A percentile compares a stretch with the other conserved stretches of the same genome.
phyloP scores from a whole-genome alignment of 2,329 filamentous ascomycete species.

The Fonsecaea pugnacius region DNA sequence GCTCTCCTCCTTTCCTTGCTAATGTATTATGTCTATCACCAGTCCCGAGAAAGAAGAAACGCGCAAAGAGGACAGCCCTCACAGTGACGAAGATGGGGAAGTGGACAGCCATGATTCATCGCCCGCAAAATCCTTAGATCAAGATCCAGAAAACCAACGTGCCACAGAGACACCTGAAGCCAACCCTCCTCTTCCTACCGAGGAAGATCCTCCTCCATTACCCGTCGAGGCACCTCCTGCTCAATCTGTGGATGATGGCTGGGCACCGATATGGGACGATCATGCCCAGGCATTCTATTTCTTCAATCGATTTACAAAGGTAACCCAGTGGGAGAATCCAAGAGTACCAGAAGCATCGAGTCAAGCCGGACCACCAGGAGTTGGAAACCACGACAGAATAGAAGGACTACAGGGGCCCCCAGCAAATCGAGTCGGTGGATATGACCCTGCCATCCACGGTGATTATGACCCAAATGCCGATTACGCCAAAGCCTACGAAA shows the following conservation, averaged over 20 bases:
- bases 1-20: slow-evolving; percentile 35
- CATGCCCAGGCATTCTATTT: slow-evolving; percentile 75
- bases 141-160: slow-evolving; percentile 14
- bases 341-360: slow-evolving; percentile 62
- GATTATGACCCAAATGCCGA: slow-evolving; percentile 96
- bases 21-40: slow-evolving; percentile 36
- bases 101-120: slow-evolving; percentile 26
- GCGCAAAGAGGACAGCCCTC: slow-evolving; percentile 17
- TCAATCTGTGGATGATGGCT: slow-evolving; percentile 65
- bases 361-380: slow-evolving; percentile 37
- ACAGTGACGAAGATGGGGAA: slow-evolving; percentile 23
- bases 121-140: slow-evolving; percentile 13
- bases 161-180: background rate
- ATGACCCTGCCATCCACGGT: slow-evolving; percentile 95
- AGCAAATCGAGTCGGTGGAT: slow-evolving; percentile 63
- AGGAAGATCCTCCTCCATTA: slow-evolving; percentile 53
- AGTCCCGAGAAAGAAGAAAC: slow-evolving; percentile 33
- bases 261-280: slow-evolving; percentile 79
- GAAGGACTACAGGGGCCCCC: slow-evolving; percentile 45
- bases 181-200: slow-evolving; percentile 48
- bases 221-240: slow-evolving; percentile 59
- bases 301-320: slow-evolving; percentile 76
- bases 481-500: slow-evolving; percentile 71
- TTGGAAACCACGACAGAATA: slow-evolving; percentile 40
- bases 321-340: slow-evolving; percentile 85